phyloP scores from a whole-genome alignment of 2,329 filamentous ascomycete species.

The Botryosphaeria dothidea region DNA sequence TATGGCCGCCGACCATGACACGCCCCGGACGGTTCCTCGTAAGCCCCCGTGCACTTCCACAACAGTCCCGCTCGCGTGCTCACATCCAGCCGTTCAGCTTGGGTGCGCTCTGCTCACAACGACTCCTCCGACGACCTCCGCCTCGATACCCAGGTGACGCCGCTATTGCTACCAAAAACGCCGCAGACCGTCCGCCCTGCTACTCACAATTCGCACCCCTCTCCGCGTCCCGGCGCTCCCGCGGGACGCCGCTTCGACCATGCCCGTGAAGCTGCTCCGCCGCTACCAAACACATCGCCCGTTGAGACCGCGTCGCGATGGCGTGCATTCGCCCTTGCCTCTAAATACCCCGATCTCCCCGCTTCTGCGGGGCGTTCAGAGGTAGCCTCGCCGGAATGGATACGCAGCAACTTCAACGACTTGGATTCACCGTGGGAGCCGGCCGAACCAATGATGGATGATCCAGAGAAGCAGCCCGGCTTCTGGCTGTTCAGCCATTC shows the following conservation, averaged over 20 bases:
- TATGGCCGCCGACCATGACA: constrained; percentile 11
- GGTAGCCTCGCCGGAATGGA: constrained; percentile 46
- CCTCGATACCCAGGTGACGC: constrained; percentile 9
- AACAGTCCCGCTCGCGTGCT: not conserved
- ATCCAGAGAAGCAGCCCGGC: constrained; percentile 48
- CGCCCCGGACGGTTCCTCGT: constrained; percentile 15
- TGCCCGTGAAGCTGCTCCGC: constrained; percentile 37
- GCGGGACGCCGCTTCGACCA: constrained; percentile 42
- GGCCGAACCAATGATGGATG: constrained; percentile 51
- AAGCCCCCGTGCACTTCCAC: constrained; percentile 4
- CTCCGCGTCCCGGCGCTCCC: constrained; percentile 38
- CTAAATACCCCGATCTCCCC: constrained; percentile 28
- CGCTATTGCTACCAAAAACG: constrained; percentile 23
- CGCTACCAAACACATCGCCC: constrained; percentile 36
- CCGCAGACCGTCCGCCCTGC: constrained; percentile 36
- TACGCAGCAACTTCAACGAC: constrained; percentile 51
- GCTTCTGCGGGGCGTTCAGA: constrained; percentile 37
- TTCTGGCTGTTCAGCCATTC: constrained; percentile 50
- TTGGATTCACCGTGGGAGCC: constrained; percentile 54
- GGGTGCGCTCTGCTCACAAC: constrained; percentile 40
- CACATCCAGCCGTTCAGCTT: constrained; percentile 26
- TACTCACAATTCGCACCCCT: constrained; percentile 40
- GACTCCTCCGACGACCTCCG: constrained; percentile 22
- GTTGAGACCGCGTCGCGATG: constrained; percentile 40
- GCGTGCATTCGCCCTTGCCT: constrained; percentile 38